Evolutionary conservation across 179 eudicot species (phyloP).

Genomic region (Silene coronaria): DNA sequence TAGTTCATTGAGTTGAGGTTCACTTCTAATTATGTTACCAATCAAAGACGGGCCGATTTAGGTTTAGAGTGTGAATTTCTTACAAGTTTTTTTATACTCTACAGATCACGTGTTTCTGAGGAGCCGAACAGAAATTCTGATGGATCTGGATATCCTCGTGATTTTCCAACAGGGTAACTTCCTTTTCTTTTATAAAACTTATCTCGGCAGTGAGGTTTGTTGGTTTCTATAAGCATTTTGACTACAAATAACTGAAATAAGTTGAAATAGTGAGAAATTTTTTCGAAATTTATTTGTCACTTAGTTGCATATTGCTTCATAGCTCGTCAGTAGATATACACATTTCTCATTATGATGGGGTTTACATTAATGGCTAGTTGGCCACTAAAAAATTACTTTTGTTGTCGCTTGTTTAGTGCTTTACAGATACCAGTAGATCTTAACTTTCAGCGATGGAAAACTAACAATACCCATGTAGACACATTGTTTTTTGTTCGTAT

Average conservation of each 20-base stretch:
- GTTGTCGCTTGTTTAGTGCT: background rate
- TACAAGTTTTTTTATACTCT: background rate
- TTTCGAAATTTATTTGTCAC: background rate
- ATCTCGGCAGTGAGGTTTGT: background rate
- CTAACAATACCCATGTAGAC: background rate
- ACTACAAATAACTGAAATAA: background rate
- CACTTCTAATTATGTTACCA: background rate
- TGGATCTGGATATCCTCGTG: constrained; percentile 16
- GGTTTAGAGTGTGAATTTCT: background rate
- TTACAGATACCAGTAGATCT: background rate
- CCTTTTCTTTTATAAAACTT: background rate
- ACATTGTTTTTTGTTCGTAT: background rate
- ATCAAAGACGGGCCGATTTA: background rate
- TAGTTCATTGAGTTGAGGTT: background rate
- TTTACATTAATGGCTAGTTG: background rate
- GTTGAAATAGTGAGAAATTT: too few relatives aligned
- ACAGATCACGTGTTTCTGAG: constrained; percentile 18
- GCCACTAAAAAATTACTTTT: background rate
- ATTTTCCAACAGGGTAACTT: constrained; percentile 24
- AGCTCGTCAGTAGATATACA: background rate
- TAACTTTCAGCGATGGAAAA: background rate
- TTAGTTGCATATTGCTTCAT: background rate
- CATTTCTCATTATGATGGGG: background rate
- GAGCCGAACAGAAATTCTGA: constrained; percentile 19
- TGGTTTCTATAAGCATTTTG: background rate